Conservation (phyloP, 768 basidiomycete species). For the Xanthoconium stramineum region DNA sequence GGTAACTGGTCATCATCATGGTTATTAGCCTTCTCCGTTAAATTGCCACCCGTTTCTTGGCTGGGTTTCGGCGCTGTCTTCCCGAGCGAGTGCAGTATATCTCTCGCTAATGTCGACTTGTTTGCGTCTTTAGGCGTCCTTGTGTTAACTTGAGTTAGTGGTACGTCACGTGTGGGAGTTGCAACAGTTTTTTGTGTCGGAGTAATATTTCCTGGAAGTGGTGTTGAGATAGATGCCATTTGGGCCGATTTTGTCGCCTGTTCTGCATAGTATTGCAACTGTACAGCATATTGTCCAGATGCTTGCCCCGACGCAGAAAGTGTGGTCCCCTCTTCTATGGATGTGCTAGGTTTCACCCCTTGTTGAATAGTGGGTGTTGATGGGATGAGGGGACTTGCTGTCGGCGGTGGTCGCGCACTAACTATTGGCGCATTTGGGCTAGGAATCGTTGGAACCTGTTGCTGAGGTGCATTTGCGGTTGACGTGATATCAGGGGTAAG, state of each 20-base stretch:
- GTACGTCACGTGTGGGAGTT: slow-evolving; percentile 9
- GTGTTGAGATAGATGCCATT: background rate
- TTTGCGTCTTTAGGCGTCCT: slow-evolving; percentile 42
- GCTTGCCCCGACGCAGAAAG: background rate
- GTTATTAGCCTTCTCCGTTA: background rate
- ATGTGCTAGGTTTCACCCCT: background rate
- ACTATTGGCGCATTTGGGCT: background rate
- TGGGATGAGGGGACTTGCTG: background rate
- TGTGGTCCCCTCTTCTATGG: background rate
- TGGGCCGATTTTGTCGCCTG: slow-evolving; percentile 13
- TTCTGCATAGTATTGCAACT: slow-evolving; percentile 22
- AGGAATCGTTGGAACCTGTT: background rate
- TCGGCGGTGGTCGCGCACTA: background rate
- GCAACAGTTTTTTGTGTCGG: background rate
- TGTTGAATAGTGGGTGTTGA: background rate
- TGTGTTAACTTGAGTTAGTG: background rate
- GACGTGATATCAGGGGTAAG: background rate
- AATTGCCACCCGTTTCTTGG: slow-evolving; percentile 7
- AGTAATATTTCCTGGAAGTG: background rate
- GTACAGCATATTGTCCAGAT: slow-evolving; percentile 6
- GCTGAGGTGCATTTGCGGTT: background rate
- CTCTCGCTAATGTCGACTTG: slow-evolving; percentile 50
- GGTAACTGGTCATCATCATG: background rate
- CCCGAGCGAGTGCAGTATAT: slow-evolving; percentile 54
- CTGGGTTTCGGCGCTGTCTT: slow-evolving; percentile 6